Evolutionary conservation across 257 asterid genomes (phyloP), one percentile per base, ranked within the genome.

Genomic region (Solanum chilense): DNA sequence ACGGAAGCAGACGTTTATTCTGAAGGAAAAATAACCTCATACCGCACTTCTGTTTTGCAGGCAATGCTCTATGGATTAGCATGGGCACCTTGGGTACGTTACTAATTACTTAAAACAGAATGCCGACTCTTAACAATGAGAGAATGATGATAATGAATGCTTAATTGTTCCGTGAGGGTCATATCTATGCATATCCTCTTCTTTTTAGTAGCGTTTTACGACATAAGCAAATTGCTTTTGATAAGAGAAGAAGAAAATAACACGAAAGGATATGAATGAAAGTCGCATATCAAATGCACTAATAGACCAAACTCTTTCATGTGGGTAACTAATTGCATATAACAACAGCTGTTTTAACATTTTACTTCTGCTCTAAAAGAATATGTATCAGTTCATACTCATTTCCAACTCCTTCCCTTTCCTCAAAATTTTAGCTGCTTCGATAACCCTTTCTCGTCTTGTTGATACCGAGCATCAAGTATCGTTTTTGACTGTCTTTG

Each of bases 21-120:
- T 4, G 2, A 66, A 14, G 80, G 80, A 25, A 45, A 12, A 35
- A 15, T 49, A 49, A 71, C 69, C 27, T 27, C 12, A 5, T 41
- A 35, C 25, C 33, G n/a, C 35, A 12, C 47, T 70, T 85, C 37
- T 70, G 25, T 45, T 85, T 45, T 71, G 85, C 94, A 96, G 99
- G 99, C 98, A 88, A 85, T 95, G 88, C 92, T 95, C n/a, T 94
- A 93, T 85, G 99, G 99, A 82, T 91, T 94, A 92, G 99, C 99
- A 35, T 96, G 98, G 99, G 98, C 99, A 68, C 90, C 99, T 29
- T 96, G 98, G 99, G 99, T 96, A 91, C 21, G 91, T 60, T 60
- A n/a, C 85, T 49, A 10, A 47, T 49, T 80, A 18, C 16, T 80
- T 29, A 1, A 45, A 25, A 29, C 68, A 80, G 68, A 47, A 45